Conservation (phyloP, 495 filamentous ascomycete genomes). For the Xylaria venustula region DNA sequence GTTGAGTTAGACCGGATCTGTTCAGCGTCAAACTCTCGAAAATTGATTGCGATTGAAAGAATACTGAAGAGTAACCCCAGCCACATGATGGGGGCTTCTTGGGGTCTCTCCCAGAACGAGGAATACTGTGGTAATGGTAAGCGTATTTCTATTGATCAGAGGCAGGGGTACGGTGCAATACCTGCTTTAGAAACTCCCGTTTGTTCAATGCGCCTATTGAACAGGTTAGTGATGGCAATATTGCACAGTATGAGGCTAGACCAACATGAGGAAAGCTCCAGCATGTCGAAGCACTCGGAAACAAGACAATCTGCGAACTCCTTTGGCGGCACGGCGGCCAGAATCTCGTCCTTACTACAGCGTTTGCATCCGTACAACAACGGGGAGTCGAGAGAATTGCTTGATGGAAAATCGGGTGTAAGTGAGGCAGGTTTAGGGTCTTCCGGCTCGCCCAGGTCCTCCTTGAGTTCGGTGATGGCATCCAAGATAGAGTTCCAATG, state of each 20-base stretch:
- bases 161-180: neutral
- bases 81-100: slow-evolving; percentile 20
- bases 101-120: slow-evolving; percentile 28
- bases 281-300: slow-evolving; percentile 12
- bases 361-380: slow-evolving; percentile 12
- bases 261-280: slow-evolving; percentile 15
- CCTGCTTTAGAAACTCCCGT: slow-evolving; percentile 11
- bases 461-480: slow-evolving; percentile 30
- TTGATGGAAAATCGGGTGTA: neutral
- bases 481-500: slow-evolving; percentile 47
- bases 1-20: slow-evolving; percentile 20
- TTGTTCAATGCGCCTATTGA: slow-evolving; percentile 9
- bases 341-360: slow-evolving; percentile 12
- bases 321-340: slow-evolving; percentile 11
- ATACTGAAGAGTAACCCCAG: slow-evolving; percentile 33
- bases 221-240: neutral
- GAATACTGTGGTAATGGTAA: slow-evolving; percentile 22
- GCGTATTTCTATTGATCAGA: neutral
- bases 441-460: slow-evolving; percentile 13
- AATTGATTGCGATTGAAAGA: slow-evolving; percentile 15
- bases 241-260: neutral
- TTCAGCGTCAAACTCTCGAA: slow-evolving; percentile 10
- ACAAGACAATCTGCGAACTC: slow-evolving; percentile 9
- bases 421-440: neutral
- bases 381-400: slow-evolving; percentile 13